Evolutionary conservation across 2,329 filamentous ascomycete species (phyloP).

Genomic region (Phaeophleospora eucalypticola): DNA sequence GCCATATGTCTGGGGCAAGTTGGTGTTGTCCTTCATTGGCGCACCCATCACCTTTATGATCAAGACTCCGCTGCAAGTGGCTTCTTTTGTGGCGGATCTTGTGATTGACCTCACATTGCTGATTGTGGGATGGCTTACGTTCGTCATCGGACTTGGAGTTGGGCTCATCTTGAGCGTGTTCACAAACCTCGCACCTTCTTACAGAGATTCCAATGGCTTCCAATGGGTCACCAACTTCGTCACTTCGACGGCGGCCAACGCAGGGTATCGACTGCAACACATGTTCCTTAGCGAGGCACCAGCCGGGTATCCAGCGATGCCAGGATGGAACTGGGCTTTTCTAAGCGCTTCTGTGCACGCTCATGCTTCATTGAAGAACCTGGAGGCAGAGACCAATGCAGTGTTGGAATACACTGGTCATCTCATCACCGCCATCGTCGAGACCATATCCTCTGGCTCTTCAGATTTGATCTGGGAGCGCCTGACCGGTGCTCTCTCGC

Average conservation of each 20-base stretch:
- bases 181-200: conserved; percentile 8
- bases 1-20: conserved; percentile 86
- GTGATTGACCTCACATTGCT: conserved; percentile 72
- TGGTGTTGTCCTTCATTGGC: conserved; percentile 73
- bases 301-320: conserved; percentile 5
- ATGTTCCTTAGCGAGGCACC: conserved; percentile 17
- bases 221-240: conserved; percentile 18
- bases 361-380: conserved; percentile 25
- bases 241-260: conserved; percentile 19
- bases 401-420: conserved; percentile 22
- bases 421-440: conserved; percentile 23
- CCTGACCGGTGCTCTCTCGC: conserved; percentile 6
- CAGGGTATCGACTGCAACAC: conserved; percentile 19
- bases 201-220: conserved; percentile 9
- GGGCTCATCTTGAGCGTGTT: conserved; percentile 11
- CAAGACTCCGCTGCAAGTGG: conserved; percentile 65
- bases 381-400: conserved; percentile 23
- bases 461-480: conserved; percentile 13
- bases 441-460: conserved; percentile 26
- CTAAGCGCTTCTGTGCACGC: conserved; percentile 25
- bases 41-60: conserved; percentile 67
- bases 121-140: conserved; percentile 38
- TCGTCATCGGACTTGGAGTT: conserved; percentile 11
- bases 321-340: conserved; percentile 27
- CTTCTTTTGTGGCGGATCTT: conserved; percentile 72